Conservation (phyloP, 2,329 filamentous ascomycete species). For the Verticillium albo-atrum region DNA sequence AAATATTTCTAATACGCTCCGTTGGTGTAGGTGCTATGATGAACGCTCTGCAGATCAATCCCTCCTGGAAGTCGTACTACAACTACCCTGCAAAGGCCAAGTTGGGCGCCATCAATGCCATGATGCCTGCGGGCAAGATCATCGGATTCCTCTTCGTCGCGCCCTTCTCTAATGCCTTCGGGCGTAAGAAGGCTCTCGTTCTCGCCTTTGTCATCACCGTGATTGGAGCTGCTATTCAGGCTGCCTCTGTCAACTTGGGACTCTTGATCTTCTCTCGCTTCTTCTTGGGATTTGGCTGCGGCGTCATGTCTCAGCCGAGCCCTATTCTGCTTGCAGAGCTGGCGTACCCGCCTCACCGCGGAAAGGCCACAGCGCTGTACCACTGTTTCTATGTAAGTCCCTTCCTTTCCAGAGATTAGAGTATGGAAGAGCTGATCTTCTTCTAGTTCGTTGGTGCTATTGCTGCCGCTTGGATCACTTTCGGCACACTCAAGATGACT, state of each 20-base stretch:
- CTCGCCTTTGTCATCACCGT: constrained; percentile 24
- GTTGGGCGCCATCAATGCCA: constrained; percentile 10
- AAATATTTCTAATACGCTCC: not conserved
- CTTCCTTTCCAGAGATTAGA: too few relatives aligned
- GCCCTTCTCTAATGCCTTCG: constrained; percentile 25
- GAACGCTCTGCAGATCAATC: constrained; percentile 33
- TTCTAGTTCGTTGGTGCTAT: constrained; percentile 31
- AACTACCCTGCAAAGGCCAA: constrained; percentile 2
- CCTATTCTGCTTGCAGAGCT: constrained; percentile 30
- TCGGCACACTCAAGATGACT: constrained; percentile 26
- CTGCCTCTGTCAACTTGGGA: constrained; percentile 11
- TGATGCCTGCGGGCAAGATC: constrained; percentile 9
- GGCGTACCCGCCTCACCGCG: constrained; percentile 28
- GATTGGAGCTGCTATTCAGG: constrained; percentile 23
- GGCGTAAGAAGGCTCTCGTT: constrained; percentile 26
- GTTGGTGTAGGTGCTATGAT: constrained; percentile 25
- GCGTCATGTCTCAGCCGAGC: constrained; percentile 22
- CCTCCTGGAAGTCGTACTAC: constrained; percentile 32
- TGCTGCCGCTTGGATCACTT: constrained; percentile 21
- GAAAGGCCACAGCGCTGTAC: constrained; percentile 32
- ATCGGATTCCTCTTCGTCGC: constrained; percentile 6
- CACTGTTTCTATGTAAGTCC: constrained; percentile 38
- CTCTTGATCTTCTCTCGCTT: constrained; percentile 29
- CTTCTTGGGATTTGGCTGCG: constrained; percentile 26
- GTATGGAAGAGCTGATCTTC: not conserved